Conservation (phyloP, 176 grass and related monocot species). For the Raddia distichophylla region DNA sequence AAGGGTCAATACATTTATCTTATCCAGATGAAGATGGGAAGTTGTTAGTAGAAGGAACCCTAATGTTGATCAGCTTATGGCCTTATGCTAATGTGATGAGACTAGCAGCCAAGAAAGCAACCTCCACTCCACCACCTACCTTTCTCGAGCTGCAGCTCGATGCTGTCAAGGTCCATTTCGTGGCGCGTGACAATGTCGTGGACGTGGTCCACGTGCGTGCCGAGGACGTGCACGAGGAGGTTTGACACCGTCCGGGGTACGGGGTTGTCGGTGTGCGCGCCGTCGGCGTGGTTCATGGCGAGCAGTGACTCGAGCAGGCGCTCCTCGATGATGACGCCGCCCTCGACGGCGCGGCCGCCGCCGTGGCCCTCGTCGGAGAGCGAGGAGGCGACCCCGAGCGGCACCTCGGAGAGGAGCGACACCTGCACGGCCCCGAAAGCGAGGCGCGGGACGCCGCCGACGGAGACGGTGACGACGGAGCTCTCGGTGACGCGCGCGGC, state of each 20-base stretch:
- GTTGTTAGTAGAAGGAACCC: neutral
- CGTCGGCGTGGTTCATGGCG: slow-evolving; percentile 92
- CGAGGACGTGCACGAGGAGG: slow-evolving; percentile 86
- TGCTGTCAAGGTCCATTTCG: slow-evolving; percentile 82
- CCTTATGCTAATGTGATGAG: neutral
- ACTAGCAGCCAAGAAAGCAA: slow-evolving; percentile 36
- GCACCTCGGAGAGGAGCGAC: slow-evolving; percentile 86
- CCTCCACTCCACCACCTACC: slow-evolving; percentile 42
- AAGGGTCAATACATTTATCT: slow-evolving; percentile 15
- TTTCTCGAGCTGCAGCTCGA: slow-evolving; percentile 92
- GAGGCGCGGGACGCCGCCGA: slow-evolving; percentile 75
- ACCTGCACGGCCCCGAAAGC: slow-evolving; percentile 64
- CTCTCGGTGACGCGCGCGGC: slow-evolving; percentile 70
- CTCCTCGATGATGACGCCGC: slow-evolving; percentile 69
- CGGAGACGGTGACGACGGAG: slow-evolving; percentile 80
- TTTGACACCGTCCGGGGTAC: slow-evolving; percentile 75
- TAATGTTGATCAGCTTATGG: neutral
- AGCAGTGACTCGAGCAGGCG: slow-evolving; percentile 91
- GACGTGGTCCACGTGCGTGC: slow-evolving; percentile 88
- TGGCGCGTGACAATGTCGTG: slow-evolving; percentile 93
- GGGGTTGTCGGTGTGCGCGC: slow-evolving; percentile 88
- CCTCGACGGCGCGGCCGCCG: slow-evolving; percentile 42
- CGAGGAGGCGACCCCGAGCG: slow-evolving; percentile 52
- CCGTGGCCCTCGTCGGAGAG: slow-evolving; percentile 50
- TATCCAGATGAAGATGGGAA: slow-evolving; percentile 10